phyloP scores from a whole-genome alignment of 257 asterid genomes.

The Lantana camara region DNA sequence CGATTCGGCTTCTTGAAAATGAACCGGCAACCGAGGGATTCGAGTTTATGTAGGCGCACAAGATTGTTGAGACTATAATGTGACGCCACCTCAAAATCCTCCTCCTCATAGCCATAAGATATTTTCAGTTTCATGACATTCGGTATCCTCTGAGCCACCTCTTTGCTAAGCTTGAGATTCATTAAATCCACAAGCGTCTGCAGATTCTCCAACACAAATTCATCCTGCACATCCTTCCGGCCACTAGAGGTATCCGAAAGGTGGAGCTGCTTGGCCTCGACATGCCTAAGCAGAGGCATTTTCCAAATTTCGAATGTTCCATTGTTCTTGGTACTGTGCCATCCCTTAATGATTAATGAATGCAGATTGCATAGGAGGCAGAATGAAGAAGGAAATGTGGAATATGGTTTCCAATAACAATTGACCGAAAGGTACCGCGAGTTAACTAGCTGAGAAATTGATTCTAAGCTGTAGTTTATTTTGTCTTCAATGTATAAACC shows the following conservation, averaged over 20 bases:
- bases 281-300: too few species aligned
- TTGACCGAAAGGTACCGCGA: too few species aligned
- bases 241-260: neutral
- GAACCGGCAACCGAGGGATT: neutral
- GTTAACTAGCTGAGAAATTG: too few species aligned
- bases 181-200: neutral
- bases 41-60: conserved; percentile 9
- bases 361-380: conserved; percentile 11
- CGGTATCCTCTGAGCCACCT: conserved; percentile 10
- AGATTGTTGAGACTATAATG: conserved; percentile 12
- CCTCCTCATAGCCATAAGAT: neutral
- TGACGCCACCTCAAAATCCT: neutral
- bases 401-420: too few species aligned
- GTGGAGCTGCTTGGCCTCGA: neutral
- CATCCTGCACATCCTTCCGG: neutral
- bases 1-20: too few species aligned
- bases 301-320: conserved; percentile 10
- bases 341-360: neutral
- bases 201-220: conserved; percentile 6
- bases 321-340: neutral
- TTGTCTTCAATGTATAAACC: too few species aligned
- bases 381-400: neutral
- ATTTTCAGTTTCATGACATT: conserved; percentile 8
- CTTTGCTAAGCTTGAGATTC: conserved; percentile 1
- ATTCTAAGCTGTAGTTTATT: too few species aligned